phyloP scores from a whole-genome alignment of 371 early-diverging fungal species.

The Zychaea mexicana region DNA sequence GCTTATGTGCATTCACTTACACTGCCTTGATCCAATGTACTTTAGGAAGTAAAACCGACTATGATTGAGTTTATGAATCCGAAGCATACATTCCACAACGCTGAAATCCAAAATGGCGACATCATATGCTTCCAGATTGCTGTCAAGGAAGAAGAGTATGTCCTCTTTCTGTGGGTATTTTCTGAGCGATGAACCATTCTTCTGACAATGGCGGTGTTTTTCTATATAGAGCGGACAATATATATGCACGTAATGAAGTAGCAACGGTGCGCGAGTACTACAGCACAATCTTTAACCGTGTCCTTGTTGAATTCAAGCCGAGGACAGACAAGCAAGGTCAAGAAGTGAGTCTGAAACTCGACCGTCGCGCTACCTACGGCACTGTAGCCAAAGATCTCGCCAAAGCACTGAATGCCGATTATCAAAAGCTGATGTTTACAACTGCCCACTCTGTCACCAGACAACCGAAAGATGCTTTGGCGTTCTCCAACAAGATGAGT shows the following conservation, averaged over 20 bases:
- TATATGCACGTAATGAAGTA: slow-evolving; percentile 23
- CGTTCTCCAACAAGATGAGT: slow-evolving; percentile 6
- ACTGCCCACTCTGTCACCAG: slow-evolving; percentile 24
- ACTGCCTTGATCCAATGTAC: not conserved
- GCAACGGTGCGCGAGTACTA: slow-evolving; percentile 71
- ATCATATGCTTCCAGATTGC: slow-evolving; percentile 82
- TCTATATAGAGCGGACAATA: slow-evolving; percentile 13
- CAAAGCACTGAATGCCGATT: slow-evolving; percentile 20
- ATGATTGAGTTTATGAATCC: slow-evolving; percentile 76
- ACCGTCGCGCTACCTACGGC: slow-evolving; percentile 20
- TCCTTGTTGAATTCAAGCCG: slow-evolving; percentile 72
- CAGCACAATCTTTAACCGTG: slow-evolving; percentile 65
- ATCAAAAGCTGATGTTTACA: slow-evolving; percentile 24
- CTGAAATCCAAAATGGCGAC: slow-evolving; percentile 86
- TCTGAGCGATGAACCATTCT: too few relatives aligned
- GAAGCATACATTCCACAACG: slow-evolving; percentile 60
- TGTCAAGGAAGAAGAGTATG: slow-evolving; percentile 60
- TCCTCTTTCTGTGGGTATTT: not conserved
- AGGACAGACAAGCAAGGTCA: slow-evolving; percentile 32
- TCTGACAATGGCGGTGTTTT: not conserved
- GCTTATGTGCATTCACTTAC: not conserved
- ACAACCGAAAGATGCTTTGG: slow-evolving; percentile 21
- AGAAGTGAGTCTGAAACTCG: slow-evolving; percentile 19
- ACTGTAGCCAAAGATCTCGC: slow-evolving; percentile 25
- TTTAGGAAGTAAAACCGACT: slow-evolving; percentile 82